Percentiles rank a stretch among this genome's conserved stretches.
phyloP scores from a whole-genome alignment of 495 filamentous ascomycete genomes.

The Penicillium cinerascens region DNA sequence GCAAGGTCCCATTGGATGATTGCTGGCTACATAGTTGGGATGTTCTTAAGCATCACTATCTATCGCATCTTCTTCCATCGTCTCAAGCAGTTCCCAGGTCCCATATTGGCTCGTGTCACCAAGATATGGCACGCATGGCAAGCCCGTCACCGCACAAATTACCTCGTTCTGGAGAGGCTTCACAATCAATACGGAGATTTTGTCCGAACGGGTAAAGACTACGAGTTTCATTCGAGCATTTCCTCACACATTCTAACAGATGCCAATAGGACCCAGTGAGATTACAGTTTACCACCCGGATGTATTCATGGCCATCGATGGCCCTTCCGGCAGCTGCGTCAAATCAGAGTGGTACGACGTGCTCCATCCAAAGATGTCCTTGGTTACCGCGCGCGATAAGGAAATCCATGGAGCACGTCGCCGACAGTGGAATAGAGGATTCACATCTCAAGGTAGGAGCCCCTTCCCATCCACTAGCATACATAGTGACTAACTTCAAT shows the following conservation, averaged over 20 bases:
- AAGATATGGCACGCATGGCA: constrained; percentile 48
- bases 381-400: constrained; percentile 35
- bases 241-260: neutral
- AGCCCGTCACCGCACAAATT: constrained; percentile 28
- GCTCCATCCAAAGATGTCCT: constrained; percentile 32
- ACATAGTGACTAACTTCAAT: neutral
- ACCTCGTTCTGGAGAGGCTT: constrained; percentile 26
- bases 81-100: constrained; percentile 42
- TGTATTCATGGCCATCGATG: constrained; percentile 28
- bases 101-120: constrained; percentile 32
- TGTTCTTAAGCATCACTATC: constrained; percentile 43
- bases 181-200: constrained; percentile 37
- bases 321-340: constrained; percentile 24
- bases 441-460: constrained; percentile 28
- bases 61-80: constrained; percentile 41
- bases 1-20: neutral
- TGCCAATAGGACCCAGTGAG: constrained; percentile 29
- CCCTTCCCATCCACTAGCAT: neutral
- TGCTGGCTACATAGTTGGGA: constrained; percentile 7
- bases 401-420: constrained; percentile 27
- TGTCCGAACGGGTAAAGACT: constrained; percentile 32
- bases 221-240: neutral
- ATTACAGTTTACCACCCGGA: constrained; percentile 33
- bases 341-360: constrained; percentile 48
- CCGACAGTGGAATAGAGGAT: constrained; percentile 33